Conservation (phyloP, 2,329 filamentous ascomycete genomes). For the Penicillium hordei region DNA sequence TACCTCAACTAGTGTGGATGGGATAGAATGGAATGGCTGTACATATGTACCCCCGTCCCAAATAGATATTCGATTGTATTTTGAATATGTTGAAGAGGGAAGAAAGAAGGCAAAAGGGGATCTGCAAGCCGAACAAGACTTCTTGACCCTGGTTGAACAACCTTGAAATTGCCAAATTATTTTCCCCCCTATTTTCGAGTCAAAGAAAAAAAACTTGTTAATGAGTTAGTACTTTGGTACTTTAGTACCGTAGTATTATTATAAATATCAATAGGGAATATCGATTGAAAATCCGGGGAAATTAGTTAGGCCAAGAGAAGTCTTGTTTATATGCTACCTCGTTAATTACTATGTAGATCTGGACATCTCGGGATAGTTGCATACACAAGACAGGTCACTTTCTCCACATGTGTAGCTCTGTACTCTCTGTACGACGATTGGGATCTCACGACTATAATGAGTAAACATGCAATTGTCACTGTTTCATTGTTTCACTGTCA, state of each 20-base stretch:
- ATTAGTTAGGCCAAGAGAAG: not conserved
- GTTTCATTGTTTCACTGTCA: not conserved
- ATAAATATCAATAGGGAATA: not conserved
- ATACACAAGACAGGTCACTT: not conserved
- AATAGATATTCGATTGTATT: not conserved
- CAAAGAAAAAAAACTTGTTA: not conserved
- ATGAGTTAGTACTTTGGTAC: not conserved
- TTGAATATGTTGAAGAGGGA: not conserved
- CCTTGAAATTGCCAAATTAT: not conserved
- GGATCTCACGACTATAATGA: not conserved
- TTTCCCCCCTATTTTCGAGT: not conserved
- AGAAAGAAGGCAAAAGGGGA: slow-evolving; percentile 9
- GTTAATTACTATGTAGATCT: not conserved
- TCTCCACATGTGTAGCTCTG: not conserved
- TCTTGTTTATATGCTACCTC: not conserved
- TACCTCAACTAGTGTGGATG: slow-evolving; percentile 12
- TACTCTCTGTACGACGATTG: not conserved
- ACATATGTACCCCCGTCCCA: not conserved
- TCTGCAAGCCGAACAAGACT: slow-evolving; percentile 5
- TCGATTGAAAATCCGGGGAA: slow-evolving; percentile 23
- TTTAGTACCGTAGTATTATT: too few relatives aligned
- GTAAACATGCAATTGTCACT: not conserved
- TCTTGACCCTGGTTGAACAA: not conserved
- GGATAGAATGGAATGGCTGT: not conserved
- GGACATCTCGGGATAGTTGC: not conserved